Percentiles rank a stretch among this genome's conserved stretches.
phyloP scores from a whole-genome alignment of 495 filamentous ascomycete genomes.

The Aspergillus wentii region DNA sequence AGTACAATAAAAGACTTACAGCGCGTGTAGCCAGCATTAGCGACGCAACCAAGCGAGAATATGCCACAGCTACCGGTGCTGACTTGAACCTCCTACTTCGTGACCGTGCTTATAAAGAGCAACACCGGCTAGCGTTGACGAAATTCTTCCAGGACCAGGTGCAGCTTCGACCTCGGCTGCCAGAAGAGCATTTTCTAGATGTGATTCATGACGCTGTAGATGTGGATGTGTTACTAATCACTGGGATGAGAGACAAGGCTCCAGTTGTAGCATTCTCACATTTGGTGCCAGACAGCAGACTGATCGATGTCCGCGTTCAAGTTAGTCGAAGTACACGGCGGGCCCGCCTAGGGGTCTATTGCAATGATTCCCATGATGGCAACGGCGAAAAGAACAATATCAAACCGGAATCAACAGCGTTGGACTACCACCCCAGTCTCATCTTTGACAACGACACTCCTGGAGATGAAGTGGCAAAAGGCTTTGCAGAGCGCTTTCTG shows the following conservation, averaged over 20 bases:
- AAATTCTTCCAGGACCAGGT: constrained; percentile 49
- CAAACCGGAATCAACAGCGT: constrained; percentile 22
- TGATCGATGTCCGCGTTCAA: constrained; percentile 51
- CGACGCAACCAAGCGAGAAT: constrained; percentile 54
- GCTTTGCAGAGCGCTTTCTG: constrained; percentile 41
- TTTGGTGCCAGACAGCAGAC: constrained; percentile 50
- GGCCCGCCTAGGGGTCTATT: constrained; percentile 29
- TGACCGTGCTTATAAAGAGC: constrained; percentile 59
- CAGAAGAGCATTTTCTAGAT: constrained; percentile 51
- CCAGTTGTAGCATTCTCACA: constrained; percentile 51
- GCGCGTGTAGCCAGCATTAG: constrained; percentile 54
- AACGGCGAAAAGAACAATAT: constrained; percentile 21
- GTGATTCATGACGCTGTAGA: constrained; percentile 38
- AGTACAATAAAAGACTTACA: constrained; percentile 24
- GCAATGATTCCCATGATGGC: constrained; percentile 16
- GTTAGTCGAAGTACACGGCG: constrained; percentile 39
- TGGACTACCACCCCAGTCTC: constrained; percentile 39
- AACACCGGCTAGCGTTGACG: constrained; percentile 52
- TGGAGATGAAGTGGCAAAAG: constrained; percentile 32
- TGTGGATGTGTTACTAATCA: constrained; percentile 57
- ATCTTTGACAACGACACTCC: constrained; percentile 46
- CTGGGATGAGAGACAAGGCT: constrained; percentile 61
- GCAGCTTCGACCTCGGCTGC: constrained; percentile 39
- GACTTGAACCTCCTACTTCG: constrained; percentile 42
- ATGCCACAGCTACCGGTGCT: constrained; percentile 48